Evolutionary conservation across 2,329 filamentous ascomycete genomes (phyloP), one percentile per base, ranked within the genome.

Genomic region (Ophiosphaerella korrae): DNA sequence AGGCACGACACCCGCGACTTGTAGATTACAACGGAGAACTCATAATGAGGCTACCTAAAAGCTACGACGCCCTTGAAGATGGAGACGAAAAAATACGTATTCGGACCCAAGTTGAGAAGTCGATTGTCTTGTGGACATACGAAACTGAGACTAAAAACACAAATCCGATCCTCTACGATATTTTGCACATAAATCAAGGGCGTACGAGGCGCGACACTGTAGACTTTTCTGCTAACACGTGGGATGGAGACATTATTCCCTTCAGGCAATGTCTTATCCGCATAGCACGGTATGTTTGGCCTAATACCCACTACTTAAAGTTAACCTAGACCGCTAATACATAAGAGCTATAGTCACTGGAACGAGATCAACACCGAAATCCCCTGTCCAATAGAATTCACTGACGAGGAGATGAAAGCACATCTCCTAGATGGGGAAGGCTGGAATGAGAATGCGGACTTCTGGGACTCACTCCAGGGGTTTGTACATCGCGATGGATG

Each of bases 401-500:
- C 60, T 16, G 47, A 50, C 31, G 54, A 58, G 32, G 61, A 60
- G 26, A 45, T 54, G 2, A 45, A 57, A 50, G 48, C 46, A 41
- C 64, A 67, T 50, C 40, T 50, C 21, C 34, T 36, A 38, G 60
- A 70, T 41, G 62, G 61, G 32, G 63, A 63, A 43, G 57, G 62
- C 35, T 73, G 63, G 62, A 71, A 72, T 46, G 63, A 66, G 35
- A 57, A 41, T 37, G 61, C 56, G 11, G 68, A 76, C 42, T 75
- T 76, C 43, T 76, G 70, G 67, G 64, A 72, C 39, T 59, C 54
- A 42, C 50, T 76, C 49, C 57, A 69, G 32, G 59, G 61, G 8
- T 60, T 75, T 55, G 67, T 76, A 31, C 48, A 62, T 44, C 62
- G 73, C 29, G 73, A 76, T 64, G 72, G 74, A 31, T 76, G 71